Percentiles rank a stretch among this genome's conserved stretches.
phyloP scores from a whole-genome alignment of 768 basidiomycete species.

The Thelephora aurantiotincta region DNA sequence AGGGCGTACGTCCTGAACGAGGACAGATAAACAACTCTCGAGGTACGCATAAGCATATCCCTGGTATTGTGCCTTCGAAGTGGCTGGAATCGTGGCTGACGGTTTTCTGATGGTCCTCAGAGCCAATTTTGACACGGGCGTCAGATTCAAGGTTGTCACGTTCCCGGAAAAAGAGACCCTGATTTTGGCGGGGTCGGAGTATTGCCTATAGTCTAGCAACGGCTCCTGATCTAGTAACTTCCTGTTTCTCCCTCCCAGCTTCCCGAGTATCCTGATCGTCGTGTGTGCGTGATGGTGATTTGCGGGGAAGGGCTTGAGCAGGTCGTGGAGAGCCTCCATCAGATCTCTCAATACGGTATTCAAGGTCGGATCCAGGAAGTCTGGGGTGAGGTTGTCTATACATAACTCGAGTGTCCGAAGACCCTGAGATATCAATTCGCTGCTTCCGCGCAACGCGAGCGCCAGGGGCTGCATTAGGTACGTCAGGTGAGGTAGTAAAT shows the following conservation, averaged over 20 bases:
- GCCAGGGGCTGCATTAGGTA: conserved; percentile 96
- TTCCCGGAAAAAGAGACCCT: conserved; percentile 63
- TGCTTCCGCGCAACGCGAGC: conserved; percentile 71
- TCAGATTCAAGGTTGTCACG: conserved; percentile 48
- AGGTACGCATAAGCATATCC: conserved; percentile 52
- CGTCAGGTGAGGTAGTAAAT: conserved; percentile 86
- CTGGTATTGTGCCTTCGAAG: conserved; percentile 27
- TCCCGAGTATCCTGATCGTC: conserved; percentile 91
- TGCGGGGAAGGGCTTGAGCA: conserved; percentile 80
- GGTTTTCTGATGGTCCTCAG: conserved; percentile 42
- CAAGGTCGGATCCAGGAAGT: conserved; percentile 94
- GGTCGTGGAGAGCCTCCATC: conserved; percentile 87
- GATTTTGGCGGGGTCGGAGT: conserved; percentile 57
- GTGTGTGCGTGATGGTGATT: conserved; percentile 87
- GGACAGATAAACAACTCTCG: conserved; percentile 53
- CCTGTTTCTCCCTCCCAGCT: conserved; percentile 89
- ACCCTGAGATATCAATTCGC: conserved; percentile 90
- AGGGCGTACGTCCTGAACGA: conserved; percentile 56
- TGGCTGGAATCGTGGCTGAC: conserved; percentile 6
- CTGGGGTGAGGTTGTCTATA: conserved; percentile 95
- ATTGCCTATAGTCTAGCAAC: conserved; percentile 51
- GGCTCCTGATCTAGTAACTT: conserved; percentile 75
- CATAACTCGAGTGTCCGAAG: conserved; percentile 95
- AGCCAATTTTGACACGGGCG: conserved; percentile 52
- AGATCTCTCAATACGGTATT: conserved; percentile 85